Evolutionary conservation across 768 basidiomycete genomes (phyloP).

Genomic region (Suillus americanus): DNA sequence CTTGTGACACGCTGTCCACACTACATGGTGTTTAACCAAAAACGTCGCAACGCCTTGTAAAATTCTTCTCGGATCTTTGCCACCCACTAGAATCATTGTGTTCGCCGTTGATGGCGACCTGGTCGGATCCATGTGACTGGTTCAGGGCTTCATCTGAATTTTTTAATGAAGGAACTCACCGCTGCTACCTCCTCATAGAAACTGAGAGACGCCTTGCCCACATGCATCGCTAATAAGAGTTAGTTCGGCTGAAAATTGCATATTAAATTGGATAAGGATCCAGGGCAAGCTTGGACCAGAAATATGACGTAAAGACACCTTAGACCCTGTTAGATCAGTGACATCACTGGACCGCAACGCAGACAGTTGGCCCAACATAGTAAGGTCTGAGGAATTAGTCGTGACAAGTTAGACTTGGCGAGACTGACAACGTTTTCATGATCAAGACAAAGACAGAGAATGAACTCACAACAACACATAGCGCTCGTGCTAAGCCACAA

Average conservation of each 20-base stretch:
- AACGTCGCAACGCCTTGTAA: not conserved
- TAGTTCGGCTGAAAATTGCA: not conserved
- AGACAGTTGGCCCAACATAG: not conserved
- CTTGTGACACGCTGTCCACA: not conserved
- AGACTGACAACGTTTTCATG: not conserved
- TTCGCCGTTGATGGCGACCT: not conserved
- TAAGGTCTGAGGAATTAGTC: not conserved
- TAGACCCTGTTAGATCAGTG: not conserved
- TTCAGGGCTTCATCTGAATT: not conserved
- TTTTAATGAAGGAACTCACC: not conserved
- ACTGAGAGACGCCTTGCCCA: not conserved
- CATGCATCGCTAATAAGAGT: not conserved
- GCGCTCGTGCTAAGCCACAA: not conserved
- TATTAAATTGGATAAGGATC: not conserved
- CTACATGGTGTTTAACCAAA: not conserved
- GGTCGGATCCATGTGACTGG: not conserved
- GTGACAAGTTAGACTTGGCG: not conserved
- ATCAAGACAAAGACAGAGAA: not conserved
- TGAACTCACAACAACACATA: not conserved
- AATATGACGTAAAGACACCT: not conserved
- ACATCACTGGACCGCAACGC: not conserved
- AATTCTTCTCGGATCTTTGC: not conserved
- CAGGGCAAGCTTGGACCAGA: not conserved
- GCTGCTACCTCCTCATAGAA: not conserved
- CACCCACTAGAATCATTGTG: not conserved